Evolutionary conservation across 225 moss, liverwort and hornwort genomes (phyloP), one percentile per base, ranked within the genome.

Genomic region (Polytrichum commune): DNA sequence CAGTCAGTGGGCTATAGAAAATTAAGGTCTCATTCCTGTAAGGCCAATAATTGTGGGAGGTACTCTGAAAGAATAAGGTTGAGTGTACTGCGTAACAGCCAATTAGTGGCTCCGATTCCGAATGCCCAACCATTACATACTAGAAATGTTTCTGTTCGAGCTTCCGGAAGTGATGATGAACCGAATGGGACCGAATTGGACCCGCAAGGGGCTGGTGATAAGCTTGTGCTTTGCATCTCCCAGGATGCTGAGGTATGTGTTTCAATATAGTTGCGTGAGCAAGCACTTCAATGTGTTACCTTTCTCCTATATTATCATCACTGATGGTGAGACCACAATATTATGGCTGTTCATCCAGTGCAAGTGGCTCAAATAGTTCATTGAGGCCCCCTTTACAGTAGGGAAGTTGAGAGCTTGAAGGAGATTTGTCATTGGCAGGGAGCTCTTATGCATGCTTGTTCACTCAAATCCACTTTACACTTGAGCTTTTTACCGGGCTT

Each of bases 151-250:
- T 73, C 70, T 29, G 81, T 62, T 73, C 62, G 66, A 28, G 83
- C 79, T 72, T 74, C 72, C 69, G 72, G 66, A 27, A 13, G 46
- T 46, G 63, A 28, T 77, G 72, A 23, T 35, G 35, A 26, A 26
- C 26, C 26, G 26, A 26, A 60, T 63, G 71, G 70, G 1, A 79
- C 75, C 16, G 83, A 83, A 72, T 64, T 74, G 26, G 88, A 85
- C 69, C 54, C 71, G 1, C 78, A 64, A 9, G 78, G 28, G 68
- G 55, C 63, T 69, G 89, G 83, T 24, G 89, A 89, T 64, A 85
- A 79, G 55, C 83, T 89, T 19, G 73, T 89, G 73, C 86, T 81
- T 2, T 83, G 83, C 63, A 81, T 86, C 71, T 89, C 89, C 13
- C 75, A 77, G 66, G 75, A 86, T 71, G 86, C 89, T 2, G 86